Base-by-base conservation (phyloP, 2,329 filamentous ascomycete species). In the Scopulariopsis brevicaulis region DNA sequence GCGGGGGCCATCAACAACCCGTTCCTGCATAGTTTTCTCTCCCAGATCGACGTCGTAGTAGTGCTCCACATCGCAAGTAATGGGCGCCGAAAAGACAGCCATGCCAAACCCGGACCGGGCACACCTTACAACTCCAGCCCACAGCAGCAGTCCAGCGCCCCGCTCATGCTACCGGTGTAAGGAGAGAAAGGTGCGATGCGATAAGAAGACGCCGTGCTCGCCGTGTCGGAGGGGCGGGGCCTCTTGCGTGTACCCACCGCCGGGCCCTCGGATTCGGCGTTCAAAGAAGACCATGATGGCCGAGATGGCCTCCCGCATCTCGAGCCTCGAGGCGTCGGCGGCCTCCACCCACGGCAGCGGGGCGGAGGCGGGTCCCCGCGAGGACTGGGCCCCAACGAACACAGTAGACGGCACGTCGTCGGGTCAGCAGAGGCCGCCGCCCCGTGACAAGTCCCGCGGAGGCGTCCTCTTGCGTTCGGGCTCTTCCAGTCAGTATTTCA, bases 401-500 rank as follows among this genome's bases (percentile, higher is more conserved):
- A 4, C 37, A 10, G 4, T 40, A 18, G 37, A 14, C 12, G 18
- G 37, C 37, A 15, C 43, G 18, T 4, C 43, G 18, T 10, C 43
- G 3, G 12, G 20, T 48, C 15, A 5, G 43, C 20, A 5, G 43
- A n/a, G 8, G 20, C 43, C 8, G 8, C 20, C 43, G 3, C 18
- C n/a, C 20, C 18, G 51, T 20, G 51, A 32, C 2, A 22, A 32
- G 25, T 6, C 25, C 5, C 32, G 25, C 4, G 32, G 14, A 3
- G 51, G 28, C 20, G 51, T 32, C 24, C 25, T 32, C 24, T 3
- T 35, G 18, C 15, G 14, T 2, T 3, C 51, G 18, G 25, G 25
- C 4, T 32, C 51, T 20, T n/a, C 51, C 3, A 28, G 51, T 14
- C 51, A 53, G 25, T 32, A 71, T 46, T 69, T 71, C n/a, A 71